phyloP scores from a whole-genome alignment of 352 stramenopile species.

The Globisporangium viniferum region DNA sequence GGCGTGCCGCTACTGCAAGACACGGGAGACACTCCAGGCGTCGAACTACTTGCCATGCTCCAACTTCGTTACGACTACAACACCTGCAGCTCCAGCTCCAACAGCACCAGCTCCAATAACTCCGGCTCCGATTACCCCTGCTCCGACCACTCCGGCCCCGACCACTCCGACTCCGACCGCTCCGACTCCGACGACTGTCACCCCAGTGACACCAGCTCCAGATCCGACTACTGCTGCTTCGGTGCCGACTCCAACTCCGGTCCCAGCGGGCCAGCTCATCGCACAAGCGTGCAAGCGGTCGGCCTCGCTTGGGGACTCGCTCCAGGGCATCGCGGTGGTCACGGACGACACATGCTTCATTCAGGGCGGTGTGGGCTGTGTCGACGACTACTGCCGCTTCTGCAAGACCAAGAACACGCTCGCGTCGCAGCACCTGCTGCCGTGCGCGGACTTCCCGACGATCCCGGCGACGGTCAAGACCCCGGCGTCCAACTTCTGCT shows the following conservation, averaged over 20 bases:
- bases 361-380: conserved; percentile 1
- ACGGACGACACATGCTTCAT: conserved; percentile 8
- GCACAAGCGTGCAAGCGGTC: neutral
- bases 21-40: conserved; percentile 13
- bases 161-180: neutral
- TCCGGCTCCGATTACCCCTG: neutral
- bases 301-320: conserved; percentile 4
- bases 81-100: neutral
- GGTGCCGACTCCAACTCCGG: neutral
- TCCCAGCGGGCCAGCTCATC: neutral
- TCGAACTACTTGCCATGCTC: conserved; percentile 11
- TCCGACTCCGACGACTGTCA: neutral
- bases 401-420: conserved; percentile 15
- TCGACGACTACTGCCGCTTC: conserved; percentile 9
- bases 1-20: conserved; percentile 22
- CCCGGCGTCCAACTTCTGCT: conserved; percentile 8
- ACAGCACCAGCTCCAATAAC: too few relatives aligned
- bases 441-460: conserved; percentile 8
- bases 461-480: conserved; percentile 3
- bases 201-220: neutral
- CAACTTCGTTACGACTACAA: neutral
- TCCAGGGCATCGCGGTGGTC: conserved; percentile 9
- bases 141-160: neutral
- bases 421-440: neutral
- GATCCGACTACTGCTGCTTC: neutral